Evolutionary conservation across 345 rosid species (phyloP).

Genomic region (Dipteronia dyeriana): DNA sequence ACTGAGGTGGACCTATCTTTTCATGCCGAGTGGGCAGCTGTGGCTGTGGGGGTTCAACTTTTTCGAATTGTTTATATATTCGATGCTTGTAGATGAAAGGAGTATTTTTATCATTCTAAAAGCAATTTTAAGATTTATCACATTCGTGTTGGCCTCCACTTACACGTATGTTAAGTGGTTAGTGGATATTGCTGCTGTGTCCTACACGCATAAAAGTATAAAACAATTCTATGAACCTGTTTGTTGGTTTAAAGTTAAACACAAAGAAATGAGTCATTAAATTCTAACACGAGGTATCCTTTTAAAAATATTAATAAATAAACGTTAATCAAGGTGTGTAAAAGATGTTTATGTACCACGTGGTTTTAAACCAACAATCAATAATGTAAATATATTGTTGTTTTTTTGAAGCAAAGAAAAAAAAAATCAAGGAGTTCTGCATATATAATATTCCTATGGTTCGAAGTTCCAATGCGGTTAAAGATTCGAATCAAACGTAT

Average conservation of each 20-base stretch:
- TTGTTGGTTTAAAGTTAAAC: not conserved
- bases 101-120: not conserved
- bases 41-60: no score
- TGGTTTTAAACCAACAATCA: not conserved
- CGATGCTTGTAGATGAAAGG: not conserved
- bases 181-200: not conserved
- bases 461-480: no score
- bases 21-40: conserved; percentile 27
- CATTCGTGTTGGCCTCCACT: not conserved
- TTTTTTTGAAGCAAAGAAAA: no score
- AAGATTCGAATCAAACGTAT: no score
- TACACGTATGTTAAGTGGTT: not conserved
- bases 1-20: not conserved
- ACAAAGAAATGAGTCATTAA: not conserved
- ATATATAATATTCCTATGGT: no score
- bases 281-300: not conserved
- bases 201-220: not conserved
- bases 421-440: no score
- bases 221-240: not conserved
- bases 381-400: no score
- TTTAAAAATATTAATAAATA: no score
- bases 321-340: no score
- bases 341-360: not conserved
- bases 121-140: not conserved
- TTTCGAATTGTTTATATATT: not conserved